These are phyloP conservation scores for Hemisphaericaspora nanyangensis DNA, from an alignment of 805 yeast genomes.

Conservation along the genomic window DNA sequence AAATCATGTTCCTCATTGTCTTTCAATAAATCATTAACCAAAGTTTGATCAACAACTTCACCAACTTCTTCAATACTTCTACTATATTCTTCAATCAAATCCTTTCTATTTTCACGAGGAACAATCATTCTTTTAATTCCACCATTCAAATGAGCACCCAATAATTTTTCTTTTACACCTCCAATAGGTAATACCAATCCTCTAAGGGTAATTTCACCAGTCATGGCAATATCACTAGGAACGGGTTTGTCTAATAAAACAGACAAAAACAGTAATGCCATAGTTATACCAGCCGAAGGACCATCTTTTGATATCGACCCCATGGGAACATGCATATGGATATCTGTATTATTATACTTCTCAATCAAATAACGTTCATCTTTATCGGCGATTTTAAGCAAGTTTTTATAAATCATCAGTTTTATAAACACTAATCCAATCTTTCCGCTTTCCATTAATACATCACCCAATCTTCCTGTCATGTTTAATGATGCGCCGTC, in stretches of 20 bases:
- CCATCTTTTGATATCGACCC: slow-evolving; percentile 48
- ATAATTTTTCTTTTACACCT: slow-evolving; percentile 71
- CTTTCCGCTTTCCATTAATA: slow-evolving; percentile 74
- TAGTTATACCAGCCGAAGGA: slow-evolving; percentile 47
- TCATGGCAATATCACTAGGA: slow-evolving; percentile 63
- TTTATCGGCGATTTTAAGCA: slow-evolving; percentile 26
- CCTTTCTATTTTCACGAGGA: slow-evolving; percentile 68
- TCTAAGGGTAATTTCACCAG: slow-evolving; percentile 79
- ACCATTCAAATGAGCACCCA: slow-evolving; percentile 71
- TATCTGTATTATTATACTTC: slow-evolving; percentile 50
- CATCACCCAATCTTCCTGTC: slow-evolving; percentile 83
- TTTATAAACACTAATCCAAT: slow-evolving; percentile 74
- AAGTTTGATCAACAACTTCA: slow-evolving; percentile 12
- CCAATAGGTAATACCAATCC: slow-evolving; percentile 82
- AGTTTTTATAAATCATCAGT: slow-evolving; percentile 41
- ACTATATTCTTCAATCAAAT: slow-evolving; percentile 57
- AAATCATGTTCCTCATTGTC: slow-evolving; percentile 32
- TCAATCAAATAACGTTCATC: slow-evolving; percentile 32
- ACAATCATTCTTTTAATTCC: slow-evolving; percentile 51
- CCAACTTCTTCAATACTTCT: slow-evolving; percentile 31
- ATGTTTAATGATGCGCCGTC: slow-evolving; percentile 43
- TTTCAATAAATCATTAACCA: slow-evolving; percentile 31
- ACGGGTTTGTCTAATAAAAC: slow-evolving; percentile 42
- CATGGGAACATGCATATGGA: slow-evolving; percentile 50
- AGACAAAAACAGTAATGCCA: slow-evolving; percentile 45